Evolutionary conservation across 2,329 filamentous ascomycete genomes (phyloP), one percentile per base, ranked within the genome.

Genomic region (Xylaria sp.): DNA sequence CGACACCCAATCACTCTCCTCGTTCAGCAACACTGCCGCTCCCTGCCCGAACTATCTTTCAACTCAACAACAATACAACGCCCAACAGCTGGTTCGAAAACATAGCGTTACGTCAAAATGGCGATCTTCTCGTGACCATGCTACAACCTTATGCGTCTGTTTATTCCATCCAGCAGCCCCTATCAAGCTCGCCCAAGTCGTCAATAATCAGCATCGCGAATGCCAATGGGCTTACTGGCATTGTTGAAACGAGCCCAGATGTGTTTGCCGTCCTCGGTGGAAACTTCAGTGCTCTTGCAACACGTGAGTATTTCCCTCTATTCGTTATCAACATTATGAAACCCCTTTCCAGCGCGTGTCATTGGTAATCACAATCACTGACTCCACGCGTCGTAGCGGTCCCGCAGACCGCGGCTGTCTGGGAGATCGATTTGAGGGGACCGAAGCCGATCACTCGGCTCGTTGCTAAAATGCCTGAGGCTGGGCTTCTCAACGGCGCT

Each of bases 81-180:
- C 44, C 57, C 5, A 9, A 7, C 4, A 67, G 57, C 60, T 67
- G 65, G 65, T 68, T 67, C n/a, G 61, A 67, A 40, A 70, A 65
- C 20, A 49, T 70, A 6, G 68, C 65, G n/a, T 15, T 65, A 23
- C 68, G 68, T 51, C 49, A 2, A 7, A 70, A 70, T 56, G 68
- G 68, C 26, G 68, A 70, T 44, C 56, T 70, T 53, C 65, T 70
- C 33, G 68, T 67, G 51, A 70, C 68, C 13, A 64, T 70, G 68
- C 9, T 67, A 10, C 33, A 48, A 5, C 68, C 68, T 26, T 31
- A 59, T 11, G 68, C 65, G 1, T 60, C 60, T 31, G 17, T 68
- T 11, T 70, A 65, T 40, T 57, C 53, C n/a, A 60, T 70, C n/a
- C 26, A 59, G 17, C n/a, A 38, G 33, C 68, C 65, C n/a, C 33